phyloP scores from a whole-genome alignment of 1,139 yeast genomes.

The Taiozyma sp. region DNA sequence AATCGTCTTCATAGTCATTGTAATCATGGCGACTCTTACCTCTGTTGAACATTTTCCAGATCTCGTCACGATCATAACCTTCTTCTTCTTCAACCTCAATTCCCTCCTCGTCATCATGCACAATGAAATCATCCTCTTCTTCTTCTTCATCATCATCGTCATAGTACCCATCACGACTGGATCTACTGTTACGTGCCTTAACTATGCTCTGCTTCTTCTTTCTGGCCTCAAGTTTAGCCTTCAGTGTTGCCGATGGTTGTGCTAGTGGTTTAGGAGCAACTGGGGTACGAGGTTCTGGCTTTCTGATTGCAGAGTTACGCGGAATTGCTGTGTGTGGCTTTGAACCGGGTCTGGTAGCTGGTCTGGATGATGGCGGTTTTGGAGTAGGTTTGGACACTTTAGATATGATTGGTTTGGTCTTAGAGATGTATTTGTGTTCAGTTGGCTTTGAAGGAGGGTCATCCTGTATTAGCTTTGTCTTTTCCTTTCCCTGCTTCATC shows the following conservation, averaged over 20 bases:
- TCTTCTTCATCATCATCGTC: slow-evolving; percentile 23
- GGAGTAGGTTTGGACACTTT: neutral
- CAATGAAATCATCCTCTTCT: slow-evolving; percentile 44
- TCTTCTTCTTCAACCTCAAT: slow-evolving; percentile 22
- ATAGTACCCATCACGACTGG: slow-evolving; percentile 2
- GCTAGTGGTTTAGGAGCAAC: slow-evolving; percentile 24
- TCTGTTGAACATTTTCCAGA: slow-evolving; percentile 78
- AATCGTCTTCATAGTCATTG: slow-evolving; percentile 47
- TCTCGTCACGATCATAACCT: slow-evolving; percentile 77
- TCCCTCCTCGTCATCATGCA: slow-evolving; percentile 52
- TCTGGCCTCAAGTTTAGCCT: slow-evolving; percentile 24
- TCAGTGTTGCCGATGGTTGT: slow-evolving; percentile 29
- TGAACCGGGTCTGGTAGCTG: neutral
- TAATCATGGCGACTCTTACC: slow-evolving; percentile 47
- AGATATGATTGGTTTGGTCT: slow-evolving; percentile 4
- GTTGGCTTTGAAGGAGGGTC: slow-evolving; percentile 4
- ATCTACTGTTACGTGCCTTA: neutral
- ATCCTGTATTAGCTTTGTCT: slow-evolving; percentile 15
- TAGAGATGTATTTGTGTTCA: slow-evolving; percentile 1
- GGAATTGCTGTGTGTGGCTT: neutral
- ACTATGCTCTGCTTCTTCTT: slow-evolving; percentile 10
- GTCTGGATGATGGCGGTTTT: neutral
- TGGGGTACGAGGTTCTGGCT: neutral
- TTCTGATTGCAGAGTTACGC: neutral
- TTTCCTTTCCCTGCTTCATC: slow-evolving; percentile 62